phyloP scores from a whole-genome alignment of 2,329 filamentous ascomycete species.

The Nannizzia gypsea region DNA sequence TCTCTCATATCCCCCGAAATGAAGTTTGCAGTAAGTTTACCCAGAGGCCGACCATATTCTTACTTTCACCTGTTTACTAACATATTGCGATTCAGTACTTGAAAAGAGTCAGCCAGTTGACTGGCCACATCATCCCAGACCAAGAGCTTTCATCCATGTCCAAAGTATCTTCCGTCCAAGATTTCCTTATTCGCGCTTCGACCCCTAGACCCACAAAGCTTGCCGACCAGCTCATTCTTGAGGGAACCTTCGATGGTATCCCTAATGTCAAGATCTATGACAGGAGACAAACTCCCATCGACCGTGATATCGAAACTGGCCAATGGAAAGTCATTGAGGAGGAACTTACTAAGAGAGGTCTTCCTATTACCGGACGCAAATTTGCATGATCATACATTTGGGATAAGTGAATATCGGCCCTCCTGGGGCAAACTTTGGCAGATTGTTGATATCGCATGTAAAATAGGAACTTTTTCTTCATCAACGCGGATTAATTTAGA shows the following conservation, averaged over 20 bases:
- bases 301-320: constrained; percentile 60
- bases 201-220: constrained; percentile 44
- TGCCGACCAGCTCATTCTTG: constrained; percentile 43
- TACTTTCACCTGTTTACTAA: constrained; percentile 11
- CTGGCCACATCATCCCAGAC: constrained; percentile 65
- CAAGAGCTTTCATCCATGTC: constrained; percentile 47
- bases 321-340: constrained; percentile 69
- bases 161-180: constrained; percentile 45
- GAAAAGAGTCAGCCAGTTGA: constrained; percentile 71
- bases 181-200: constrained; percentile 33
- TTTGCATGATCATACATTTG: not conserved
- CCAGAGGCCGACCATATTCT: not conserved
- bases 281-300: constrained; percentile 55
- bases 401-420: not conserved
- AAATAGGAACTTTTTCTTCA: not conserved
- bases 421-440: not conserved
- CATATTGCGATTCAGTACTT: constrained; percentile 47
- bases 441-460: not conserved
- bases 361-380: constrained; percentile 38
- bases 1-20: constrained; percentile 46
- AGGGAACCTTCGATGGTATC: constrained; percentile 40
- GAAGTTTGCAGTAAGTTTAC: constrained; percentile 59
- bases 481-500: not conserved
- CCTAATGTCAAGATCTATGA: constrained; percentile 60
- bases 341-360: constrained; percentile 50